Conservation (phyloP, 108 stramenopile genomes). For the Aurantiochytrium sp. region DNA sequence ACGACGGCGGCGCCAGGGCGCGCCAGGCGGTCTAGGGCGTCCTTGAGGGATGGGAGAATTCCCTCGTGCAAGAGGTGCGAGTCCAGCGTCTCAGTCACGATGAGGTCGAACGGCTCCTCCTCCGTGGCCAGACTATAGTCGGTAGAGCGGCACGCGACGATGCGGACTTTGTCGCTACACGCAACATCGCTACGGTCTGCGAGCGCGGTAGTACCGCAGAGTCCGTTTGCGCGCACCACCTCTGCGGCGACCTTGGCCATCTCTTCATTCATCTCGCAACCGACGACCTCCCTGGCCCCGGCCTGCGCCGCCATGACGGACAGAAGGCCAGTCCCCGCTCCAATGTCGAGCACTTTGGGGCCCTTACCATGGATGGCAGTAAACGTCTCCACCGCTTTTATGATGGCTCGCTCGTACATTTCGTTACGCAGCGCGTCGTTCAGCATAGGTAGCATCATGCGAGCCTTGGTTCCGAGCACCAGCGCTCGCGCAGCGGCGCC, state of each 20-base stretch:
- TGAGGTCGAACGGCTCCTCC: slow-evolving; percentile 34
- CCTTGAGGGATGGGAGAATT: slow-evolving; percentile 41
- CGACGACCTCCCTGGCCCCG: slow-evolving; percentile 45
- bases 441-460: slow-evolving; percentile 28
- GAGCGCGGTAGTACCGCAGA: too few species aligned
- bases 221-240: slow-evolving; percentile 42
- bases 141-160: slow-evolving; percentile 42
- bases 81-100: slow-evolving; percentile 53
- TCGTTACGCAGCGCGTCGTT: not conserved
- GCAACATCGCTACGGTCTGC: too few species aligned
- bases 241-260: slow-evolving; percentile 45
- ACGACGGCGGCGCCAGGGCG: not conserved
- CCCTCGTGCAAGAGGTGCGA: slow-evolving; percentile 55
- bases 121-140: slow-evolving; percentile 37
- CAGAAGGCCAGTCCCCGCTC: slow-evolving; percentile 55
- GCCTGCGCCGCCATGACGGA: slow-evolving; percentile 47
- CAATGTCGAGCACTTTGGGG: slow-evolving; percentile 56
- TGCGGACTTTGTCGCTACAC: not conserved
- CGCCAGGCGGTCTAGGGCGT: slow-evolving; percentile 40
- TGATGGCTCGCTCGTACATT: not conserved
- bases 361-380: slow-evolving; percentile 21
- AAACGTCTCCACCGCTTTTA: slow-evolving; percentile 3
- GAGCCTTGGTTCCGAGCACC: not conserved
- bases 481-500: not conserved
- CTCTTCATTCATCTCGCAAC: slow-evolving; percentile 51